Evolutionary conservation across 2,329 filamentous ascomycete species (phyloP).

Genomic region (Aspergillus sp.): DNA sequence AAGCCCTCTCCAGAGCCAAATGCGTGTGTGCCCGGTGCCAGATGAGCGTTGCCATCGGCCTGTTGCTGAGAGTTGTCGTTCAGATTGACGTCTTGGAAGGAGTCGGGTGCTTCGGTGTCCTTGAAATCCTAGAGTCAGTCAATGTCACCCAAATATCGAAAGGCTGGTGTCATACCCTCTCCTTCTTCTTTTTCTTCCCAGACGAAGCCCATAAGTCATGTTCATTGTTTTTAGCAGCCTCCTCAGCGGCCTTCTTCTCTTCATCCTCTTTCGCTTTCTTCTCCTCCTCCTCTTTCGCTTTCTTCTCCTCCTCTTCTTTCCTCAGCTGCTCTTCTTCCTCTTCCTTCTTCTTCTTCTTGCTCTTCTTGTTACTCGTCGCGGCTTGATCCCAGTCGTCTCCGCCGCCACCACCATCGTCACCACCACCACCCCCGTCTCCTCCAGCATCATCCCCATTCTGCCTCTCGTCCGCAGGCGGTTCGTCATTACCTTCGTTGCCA

Average conservation of each 20-base stretch:
- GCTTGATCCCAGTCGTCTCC: constrained; percentile 30
- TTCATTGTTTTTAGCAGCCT: constrained; percentile 29
- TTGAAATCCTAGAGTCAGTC: constrained; percentile 10
- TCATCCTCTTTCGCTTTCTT: constrained; percentile 20
- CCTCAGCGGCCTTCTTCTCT: constrained; percentile 21
- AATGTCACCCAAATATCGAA: neutral
- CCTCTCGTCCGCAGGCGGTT: constrained; percentile 3
- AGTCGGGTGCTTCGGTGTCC: constrained; percentile 34
- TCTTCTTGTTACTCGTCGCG: constrained; percentile 26
- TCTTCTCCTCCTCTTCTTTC: constrained; percentile 21
- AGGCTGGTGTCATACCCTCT: constrained; percentile 39
- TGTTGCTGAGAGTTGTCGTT: constrained; percentile 52
- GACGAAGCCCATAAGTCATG: constrained; percentile 49
- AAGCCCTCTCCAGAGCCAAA: constrained; percentile 18
- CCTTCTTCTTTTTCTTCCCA: constrained; percentile 49
- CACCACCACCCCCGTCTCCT: constrained; percentile 22
- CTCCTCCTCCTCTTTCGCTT: constrained; percentile 26
- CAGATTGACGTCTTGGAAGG: constrained; percentile 63
- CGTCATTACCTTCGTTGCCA: neutral
- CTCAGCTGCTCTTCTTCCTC: constrained; percentile 19
- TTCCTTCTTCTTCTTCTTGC: constrained; percentile 28
- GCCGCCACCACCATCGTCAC: constrained; percentile 33
- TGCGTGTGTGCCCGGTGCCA: constrained; percentile 24
- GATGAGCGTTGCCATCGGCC: constrained; percentile 41
- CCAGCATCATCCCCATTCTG: constrained; percentile 21